Evolutionary conservation across 768 basidiomycete species (phyloP).

Genomic region (Suillus sp.): DNA sequence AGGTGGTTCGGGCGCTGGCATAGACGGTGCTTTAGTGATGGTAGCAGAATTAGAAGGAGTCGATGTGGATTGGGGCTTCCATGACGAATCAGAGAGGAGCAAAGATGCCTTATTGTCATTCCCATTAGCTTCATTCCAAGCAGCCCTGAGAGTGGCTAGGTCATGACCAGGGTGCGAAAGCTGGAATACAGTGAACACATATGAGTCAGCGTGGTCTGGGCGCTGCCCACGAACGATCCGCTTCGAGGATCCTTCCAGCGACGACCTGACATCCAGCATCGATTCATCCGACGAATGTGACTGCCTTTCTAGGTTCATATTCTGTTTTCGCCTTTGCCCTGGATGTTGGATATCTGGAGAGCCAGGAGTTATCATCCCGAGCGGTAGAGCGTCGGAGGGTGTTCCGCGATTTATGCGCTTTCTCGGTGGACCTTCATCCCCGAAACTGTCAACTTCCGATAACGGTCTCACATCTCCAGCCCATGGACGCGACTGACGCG

Average conservation of each 20-base stretch:
- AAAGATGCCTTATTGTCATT: slow-evolving; percentile 63
- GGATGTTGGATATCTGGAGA: slow-evolving; percentile 63
- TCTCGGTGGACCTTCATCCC: slow-evolving; percentile 65
- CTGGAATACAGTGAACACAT: slow-evolving; percentile 58
- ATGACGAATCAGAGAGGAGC: slow-evolving; percentile 57
- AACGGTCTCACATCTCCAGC: slow-evolving; percentile 40
- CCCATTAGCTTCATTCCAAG: slow-evolving; percentile 64
- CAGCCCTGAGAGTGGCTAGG: slow-evolving; percentile 50
- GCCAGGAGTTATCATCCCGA: slow-evolving; percentile 35
- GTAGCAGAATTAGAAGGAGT: slow-evolving; percentile 22
- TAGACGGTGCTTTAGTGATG: not conserved
- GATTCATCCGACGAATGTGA: slow-evolving; percentile 75
- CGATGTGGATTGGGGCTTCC: slow-evolving; percentile 42
- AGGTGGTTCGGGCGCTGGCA: slow-evolving; percentile 23
- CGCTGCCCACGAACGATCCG: slow-evolving; percentile 57
- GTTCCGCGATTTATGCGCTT: slow-evolving; percentile 67
- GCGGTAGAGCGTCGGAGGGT: slow-evolving; percentile 36
- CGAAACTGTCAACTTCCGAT: slow-evolving; percentile 40
- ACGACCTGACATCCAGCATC: slow-evolving; percentile 47
- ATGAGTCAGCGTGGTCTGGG: slow-evolving; percentile 33
- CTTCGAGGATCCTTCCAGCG: slow-evolving; percentile 46
- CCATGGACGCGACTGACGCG: slow-evolving; percentile 40
- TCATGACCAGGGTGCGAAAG: slow-evolving; percentile 56
- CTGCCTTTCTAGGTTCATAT: slow-evolving; percentile 40
- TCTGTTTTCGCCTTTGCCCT: slow-evolving; percentile 48